Base-by-base conservation (phyloP, 75 land plant species). In the Picea glauca region DNA sequence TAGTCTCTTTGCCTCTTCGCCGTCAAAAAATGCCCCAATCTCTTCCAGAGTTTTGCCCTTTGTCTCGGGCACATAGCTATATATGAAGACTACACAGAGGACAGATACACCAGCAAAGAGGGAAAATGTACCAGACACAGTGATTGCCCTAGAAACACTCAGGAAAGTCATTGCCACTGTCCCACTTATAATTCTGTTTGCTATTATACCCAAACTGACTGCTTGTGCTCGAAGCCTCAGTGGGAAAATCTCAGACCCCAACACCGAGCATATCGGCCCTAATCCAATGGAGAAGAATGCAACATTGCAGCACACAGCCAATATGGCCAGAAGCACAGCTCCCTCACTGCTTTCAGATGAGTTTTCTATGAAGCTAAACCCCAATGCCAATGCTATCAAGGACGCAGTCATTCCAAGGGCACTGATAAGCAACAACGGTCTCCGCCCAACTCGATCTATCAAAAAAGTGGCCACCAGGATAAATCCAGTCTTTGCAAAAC, bases 221-320 rank as follows among this genome's bases (percentile, higher is more conserved):
- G 91, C 90, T 68, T 85, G 90, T n/a, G 91, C 90, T 54, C 91
- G 76, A 26, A 88, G 58, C 63, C 85, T 72, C 60, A 88, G 20
- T 3, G 91, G 98, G 74, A 93, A 94, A 46, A 93, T 93, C 79
- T 94, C 98, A 1, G 96, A 94, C 13, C 86, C 84, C 60, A 91
- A 61, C 38, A 93, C 96, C 93, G 90, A 91, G 58, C 80, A 73
- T 13, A 93, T 80, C 7, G 98, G 98, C 11, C 98, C 98, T n/a
- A 94, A 79, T 14, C 98, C 98, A 0, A 94, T 46, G n/a, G 98
- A 93, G 80, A 94, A 94, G 82, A 91, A 93, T 2, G 93, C 88
- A 2, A 94, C 94, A 80, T 88, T 87, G 4, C 85, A 84, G 63
- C 96, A 91, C 8, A 94, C 91, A 46, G 85, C 85, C 2, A 91